phyloP scores from a whole-genome alignment of 108 stramenopile species.

The Fragilariopsis cylindrus region DNA sequence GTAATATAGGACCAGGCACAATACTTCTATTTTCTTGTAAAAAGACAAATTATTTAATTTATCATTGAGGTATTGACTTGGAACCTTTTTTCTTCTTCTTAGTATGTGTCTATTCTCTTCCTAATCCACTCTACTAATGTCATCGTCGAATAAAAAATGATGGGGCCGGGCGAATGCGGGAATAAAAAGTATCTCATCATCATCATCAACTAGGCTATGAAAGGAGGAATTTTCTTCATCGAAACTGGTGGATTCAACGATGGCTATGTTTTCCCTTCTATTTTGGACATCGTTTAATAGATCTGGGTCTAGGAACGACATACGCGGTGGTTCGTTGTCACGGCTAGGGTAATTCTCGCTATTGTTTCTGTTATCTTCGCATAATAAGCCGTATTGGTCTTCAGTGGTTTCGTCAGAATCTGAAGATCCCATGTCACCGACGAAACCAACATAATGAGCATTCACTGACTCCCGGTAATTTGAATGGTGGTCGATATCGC shows the following conservation, averaged over 20 bases:
- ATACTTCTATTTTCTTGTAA: too few species aligned
- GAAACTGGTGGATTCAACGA: not conserved
- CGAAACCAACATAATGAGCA: not conserved
- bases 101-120: too few species aligned
- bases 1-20: too few species aligned
- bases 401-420: not conserved
- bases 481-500: not conserved
- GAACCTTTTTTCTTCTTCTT: too few species aligned
- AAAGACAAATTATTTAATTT: too few species aligned
- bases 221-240: not conserved
- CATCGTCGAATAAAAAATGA: too few species aligned
- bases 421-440: not conserved
- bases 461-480: not conserved
- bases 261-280: not conserved
- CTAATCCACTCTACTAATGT: too few species aligned
- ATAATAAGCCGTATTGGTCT: not conserved
- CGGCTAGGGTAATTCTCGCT: not conserved
- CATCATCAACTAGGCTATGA: too few species aligned
- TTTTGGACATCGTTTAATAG: slow-evolving; percentile 14
- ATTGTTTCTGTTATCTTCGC: not conserved
- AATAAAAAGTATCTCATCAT: too few species aligned
- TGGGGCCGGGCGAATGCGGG: too few species aligned
- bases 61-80: too few species aligned
- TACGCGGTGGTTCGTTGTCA: slow-evolving; percentile 5
- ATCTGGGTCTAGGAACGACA: slow-evolving; percentile 25